Evolutionary conservation across 1,284 basidiomycete genomes (phyloP).

Genomic region (Puccinia brachypodii): DNA sequence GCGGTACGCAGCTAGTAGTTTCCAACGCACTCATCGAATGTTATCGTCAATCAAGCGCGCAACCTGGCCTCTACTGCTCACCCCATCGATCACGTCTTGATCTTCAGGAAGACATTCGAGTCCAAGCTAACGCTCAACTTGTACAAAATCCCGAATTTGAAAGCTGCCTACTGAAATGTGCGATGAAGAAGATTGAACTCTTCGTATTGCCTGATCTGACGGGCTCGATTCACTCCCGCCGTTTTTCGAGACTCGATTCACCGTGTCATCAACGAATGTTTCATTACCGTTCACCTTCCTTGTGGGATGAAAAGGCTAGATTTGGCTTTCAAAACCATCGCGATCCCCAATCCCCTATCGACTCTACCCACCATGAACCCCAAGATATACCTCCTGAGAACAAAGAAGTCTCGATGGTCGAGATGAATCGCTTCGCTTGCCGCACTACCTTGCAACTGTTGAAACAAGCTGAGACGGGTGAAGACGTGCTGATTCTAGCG

Average conservation of each 20-base stretch:
- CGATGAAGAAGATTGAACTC: constrained; percentile 24
- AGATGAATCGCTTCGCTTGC: constrained; percentile 24
- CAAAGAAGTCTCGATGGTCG: background rate
- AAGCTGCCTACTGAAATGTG: constrained; percentile 40
- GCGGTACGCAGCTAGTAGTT: constrained; percentile 23
- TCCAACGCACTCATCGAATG: constrained; percentile 33
- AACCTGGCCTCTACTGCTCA: constrained; percentile 35
- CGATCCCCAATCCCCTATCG: constrained; percentile 14
- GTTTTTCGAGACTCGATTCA: constrained; percentile 16
- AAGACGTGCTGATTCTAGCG: constrained; percentile 43
- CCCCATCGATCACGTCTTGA: constrained; percentile 55
- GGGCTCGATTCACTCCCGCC: constrained; percentile 14
- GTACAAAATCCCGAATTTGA: constrained; percentile 45
- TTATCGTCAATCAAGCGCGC: constrained; percentile 37
- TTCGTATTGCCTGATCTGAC: constrained; percentile 32
- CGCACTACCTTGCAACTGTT: constrained; percentile 36
- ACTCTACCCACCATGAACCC: constrained; percentile 1
- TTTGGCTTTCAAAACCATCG: background rate
- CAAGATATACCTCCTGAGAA: background rate
- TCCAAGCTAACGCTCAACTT: constrained; percentile 62
- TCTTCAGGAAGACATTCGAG: constrained; percentile 67
- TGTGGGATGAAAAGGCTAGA: constrained; percentile 40
- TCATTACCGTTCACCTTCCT: constrained; percentile 25
- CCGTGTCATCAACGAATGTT: constrained; percentile 11
- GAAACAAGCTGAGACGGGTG: constrained; percentile 5